Conservation (phyloP, 2,329 filamentous ascomycete species). For the Emydomyces testavorans region DNA sequence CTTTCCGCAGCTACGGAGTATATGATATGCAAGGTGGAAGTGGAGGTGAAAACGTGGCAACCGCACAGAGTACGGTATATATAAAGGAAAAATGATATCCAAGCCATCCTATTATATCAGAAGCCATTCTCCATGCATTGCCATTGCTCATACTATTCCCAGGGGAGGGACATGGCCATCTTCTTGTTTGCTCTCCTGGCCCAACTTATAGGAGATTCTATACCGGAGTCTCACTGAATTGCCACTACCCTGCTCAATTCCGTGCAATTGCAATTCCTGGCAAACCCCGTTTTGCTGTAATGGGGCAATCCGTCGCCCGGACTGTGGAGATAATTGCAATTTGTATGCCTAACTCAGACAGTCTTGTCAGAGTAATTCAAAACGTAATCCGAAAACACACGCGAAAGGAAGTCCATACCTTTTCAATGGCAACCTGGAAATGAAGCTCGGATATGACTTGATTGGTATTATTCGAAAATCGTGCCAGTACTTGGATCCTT, state of each 20-base stretch:
- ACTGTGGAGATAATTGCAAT: conserved; percentile 73
- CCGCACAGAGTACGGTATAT: not conserved
- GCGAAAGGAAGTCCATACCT: conserved; percentile 44
- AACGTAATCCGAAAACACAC: not conserved
- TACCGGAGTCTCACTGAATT: conserved; percentile 78
- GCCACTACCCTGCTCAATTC: conserved; percentile 61
- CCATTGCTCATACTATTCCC: conserved; percentile 49
- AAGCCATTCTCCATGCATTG: not conserved
- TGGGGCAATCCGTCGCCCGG: conserved; percentile 61
- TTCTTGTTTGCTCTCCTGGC: conserved; percentile 53
- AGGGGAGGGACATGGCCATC: conserved; percentile 76
- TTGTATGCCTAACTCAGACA: conserved; percentile 54
- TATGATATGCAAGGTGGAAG: not conserved
- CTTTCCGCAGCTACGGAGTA: not conserved
- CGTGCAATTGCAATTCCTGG: conserved; percentile 67
- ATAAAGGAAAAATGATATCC: not conserved
- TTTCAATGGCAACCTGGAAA: conserved; percentile 87
- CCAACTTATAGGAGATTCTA: conserved; percentile 69
- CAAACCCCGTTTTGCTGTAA: conserved; percentile 64
- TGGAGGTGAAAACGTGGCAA: not conserved
- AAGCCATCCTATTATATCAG: too few species aligned
- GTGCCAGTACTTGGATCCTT: conserved; percentile 58
- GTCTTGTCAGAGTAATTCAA: conserved; percentile 11
- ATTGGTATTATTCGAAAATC: conserved; percentile 71
- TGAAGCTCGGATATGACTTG: conserved; percentile 67